Evolutionary conservation across 768 basidiomycete genomes (phyloP), one percentile per base, ranked within the genome.

Genomic region (Mycena amicta): DNA sequence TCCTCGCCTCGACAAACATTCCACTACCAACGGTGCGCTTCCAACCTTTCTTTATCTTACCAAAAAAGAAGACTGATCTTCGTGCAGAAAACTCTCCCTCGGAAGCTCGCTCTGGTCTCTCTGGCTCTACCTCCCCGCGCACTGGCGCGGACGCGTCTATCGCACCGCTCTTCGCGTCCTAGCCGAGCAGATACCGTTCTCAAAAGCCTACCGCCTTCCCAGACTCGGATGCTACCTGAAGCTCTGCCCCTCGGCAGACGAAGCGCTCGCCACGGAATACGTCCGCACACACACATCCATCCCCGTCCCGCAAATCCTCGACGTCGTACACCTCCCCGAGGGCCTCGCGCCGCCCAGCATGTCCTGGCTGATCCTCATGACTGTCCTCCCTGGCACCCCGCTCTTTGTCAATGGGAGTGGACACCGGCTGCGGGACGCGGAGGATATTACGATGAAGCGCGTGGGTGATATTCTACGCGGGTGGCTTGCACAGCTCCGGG

Each of bases 291-390:
- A 47, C 27, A 63, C 59, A 25, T 40, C 55, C 20, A 43, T 63
- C 62, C 62, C 62, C 16, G 55, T 63, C n/a, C 54, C 62, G 37
- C 53, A 60, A 55, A 45, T 63, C 20, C 55, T 53, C 55, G 55
- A 53, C 46, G 40, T 57, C n/a, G 56, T 57, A 18, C 50, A 22
- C 28, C 25, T 57, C 23, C 56, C 56, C n/a, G 20, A 28, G 22
- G 49, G 39, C 29, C 26, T 29, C 23, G 23, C 27, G 31, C 30
- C 37, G 29, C 26, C 37, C 27, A 2, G 29, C 39, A 57, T 51
- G 46, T 63, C 50, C 5, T 57, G 62, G 28, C 52, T 66, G 49
- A 54, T 59, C 50, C 51, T 67, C 28, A 68, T 66, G 27, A 65
- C 64, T 46, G 70, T 54, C 58, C 33, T 57, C 25, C 52, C 54